phyloP scores from a whole-genome alignment of 2,329 filamentous ascomycete genomes.

The Penicillium sp. region DNA sequence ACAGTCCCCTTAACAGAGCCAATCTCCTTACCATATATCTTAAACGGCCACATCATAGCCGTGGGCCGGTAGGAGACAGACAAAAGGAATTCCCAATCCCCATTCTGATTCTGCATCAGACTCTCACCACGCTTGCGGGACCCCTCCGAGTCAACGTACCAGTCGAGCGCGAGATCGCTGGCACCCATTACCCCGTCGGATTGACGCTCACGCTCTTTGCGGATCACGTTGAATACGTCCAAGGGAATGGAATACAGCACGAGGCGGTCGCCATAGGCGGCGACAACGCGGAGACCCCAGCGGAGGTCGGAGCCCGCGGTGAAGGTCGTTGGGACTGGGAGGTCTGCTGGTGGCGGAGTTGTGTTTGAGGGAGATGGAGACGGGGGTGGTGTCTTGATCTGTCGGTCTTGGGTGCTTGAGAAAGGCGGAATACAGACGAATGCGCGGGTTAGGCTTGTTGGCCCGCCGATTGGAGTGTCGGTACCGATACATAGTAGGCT shows the following conservation, averaged over 20 bases:
- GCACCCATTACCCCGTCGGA: constrained; percentile 34
- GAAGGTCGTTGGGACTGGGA: constrained; percentile 52
- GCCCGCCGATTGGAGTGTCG: constrained; percentile 58
- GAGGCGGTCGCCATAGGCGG: constrained; percentile 52
- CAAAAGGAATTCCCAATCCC: constrained; percentile 42
- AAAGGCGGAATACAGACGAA: constrained; percentile 52
- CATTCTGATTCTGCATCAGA: constrained; percentile 34
- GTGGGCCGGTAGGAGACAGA: constrained; percentile 37
- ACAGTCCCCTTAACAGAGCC: constrained; percentile 47
- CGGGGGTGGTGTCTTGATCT: not conserved
- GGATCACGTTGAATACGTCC: constrained; percentile 50
- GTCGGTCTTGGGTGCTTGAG: not conserved
- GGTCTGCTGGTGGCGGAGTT: constrained; percentile 12
- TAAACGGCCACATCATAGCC: constrained; percentile 48
- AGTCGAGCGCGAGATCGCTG: constrained; percentile 33
- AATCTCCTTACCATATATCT: constrained; percentile 50
- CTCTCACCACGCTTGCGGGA: constrained; percentile 29
- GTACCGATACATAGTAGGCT: constrained; percentile 59
- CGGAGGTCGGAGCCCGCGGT: constrained; percentile 55
- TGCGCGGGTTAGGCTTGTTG: constrained; percentile 57
- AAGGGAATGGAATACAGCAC: constrained; percentile 61
- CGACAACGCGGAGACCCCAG: constrained; percentile 59
- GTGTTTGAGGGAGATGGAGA: not conserved
- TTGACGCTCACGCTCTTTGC: constrained; percentile 34
- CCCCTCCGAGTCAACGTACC: constrained; percentile 31